phyloP scores from a whole-genome alignment of 176 grass and related monocot species.

The Zizania latifolia region DNA sequence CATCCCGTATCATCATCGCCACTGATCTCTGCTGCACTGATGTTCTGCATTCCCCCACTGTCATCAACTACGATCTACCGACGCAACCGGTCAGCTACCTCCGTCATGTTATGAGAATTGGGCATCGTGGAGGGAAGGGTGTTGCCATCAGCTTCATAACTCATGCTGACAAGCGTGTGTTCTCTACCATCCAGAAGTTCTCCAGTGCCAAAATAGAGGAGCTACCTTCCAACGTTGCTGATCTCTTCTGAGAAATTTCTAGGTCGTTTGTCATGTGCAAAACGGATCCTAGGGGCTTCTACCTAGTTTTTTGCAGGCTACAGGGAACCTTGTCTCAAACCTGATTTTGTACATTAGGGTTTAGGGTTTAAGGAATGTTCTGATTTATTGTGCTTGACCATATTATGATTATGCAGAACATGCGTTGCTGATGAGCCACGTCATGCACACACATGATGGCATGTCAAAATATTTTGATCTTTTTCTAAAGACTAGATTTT shows the following conservation, averaged over 20 bases:
- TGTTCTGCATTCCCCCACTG: slow-evolving; percentile 24
- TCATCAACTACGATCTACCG: slow-evolving; percentile 70
- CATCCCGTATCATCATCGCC: slow-evolving; percentile 37
- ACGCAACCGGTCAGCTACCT: background rate
- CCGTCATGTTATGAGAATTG: background rate
- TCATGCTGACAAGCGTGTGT: background rate
- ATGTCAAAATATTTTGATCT: background rate
- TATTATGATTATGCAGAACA: background rate
- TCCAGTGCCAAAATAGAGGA: background rate
- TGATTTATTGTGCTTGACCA: background rate
- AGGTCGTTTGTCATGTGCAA: background rate
- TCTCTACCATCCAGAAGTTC: slow-evolving; percentile 14
- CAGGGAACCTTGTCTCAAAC: background rate
- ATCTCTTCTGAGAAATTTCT: background rate
- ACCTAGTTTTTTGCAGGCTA: too few relatives aligned
- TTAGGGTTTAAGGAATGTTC: too few relatives aligned
- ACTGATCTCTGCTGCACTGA: slow-evolving; percentile 40
- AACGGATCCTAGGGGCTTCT: background rate
- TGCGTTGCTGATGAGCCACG: background rate
- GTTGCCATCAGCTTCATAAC: slow-evolving; percentile 1
- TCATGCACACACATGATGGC: background rate
- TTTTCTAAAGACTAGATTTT: background rate
- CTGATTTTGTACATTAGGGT: too few relatives aligned
- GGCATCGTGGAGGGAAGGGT: background rate
- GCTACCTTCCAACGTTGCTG: background rate